phyloP scores from a whole-genome alignment of 129 eudicot species.

The Rutidosis leptorrhynchoides region DNA sequence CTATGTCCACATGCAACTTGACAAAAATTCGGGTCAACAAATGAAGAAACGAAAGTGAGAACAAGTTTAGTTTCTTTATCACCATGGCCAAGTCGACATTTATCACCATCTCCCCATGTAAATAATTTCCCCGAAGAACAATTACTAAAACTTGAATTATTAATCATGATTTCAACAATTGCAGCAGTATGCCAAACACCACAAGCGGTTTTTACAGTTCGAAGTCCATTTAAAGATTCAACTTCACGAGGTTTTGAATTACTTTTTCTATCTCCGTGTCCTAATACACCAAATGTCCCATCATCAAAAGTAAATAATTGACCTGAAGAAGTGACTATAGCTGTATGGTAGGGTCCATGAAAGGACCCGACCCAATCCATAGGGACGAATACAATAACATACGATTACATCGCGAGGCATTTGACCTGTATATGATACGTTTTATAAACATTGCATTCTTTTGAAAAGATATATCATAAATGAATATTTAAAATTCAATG shows the following conservation, averaged over 20 bases:
- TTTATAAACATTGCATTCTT: no score
- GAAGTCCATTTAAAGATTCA: background rate
- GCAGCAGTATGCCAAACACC: conserved; percentile 6
- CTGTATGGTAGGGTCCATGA: background rate
- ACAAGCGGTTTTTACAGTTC: background rate
- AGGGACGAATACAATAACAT: no score
- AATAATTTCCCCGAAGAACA: background rate
- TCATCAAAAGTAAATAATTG: background rate
- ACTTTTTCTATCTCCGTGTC: background rate
- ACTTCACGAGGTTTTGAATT: no score
- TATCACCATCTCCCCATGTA: background rate
- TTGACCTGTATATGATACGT: no score
- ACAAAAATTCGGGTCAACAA: background rate
- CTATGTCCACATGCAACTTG: conserved; percentile 1
- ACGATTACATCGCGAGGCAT: no score
- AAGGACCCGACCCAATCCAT: no score
- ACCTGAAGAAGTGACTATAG: background rate
- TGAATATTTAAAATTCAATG: no score
- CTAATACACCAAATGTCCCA: background rate
- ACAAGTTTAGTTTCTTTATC: background rate
- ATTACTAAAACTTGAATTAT: background rate
- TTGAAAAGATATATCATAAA: no score
- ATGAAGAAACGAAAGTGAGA: background rate
- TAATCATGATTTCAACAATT: background rate
- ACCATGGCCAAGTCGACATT: background rate